Evolutionary conservation across 805 yeast species (phyloP).

Genomic region (Metschnikowia kunwiensis): DNA sequence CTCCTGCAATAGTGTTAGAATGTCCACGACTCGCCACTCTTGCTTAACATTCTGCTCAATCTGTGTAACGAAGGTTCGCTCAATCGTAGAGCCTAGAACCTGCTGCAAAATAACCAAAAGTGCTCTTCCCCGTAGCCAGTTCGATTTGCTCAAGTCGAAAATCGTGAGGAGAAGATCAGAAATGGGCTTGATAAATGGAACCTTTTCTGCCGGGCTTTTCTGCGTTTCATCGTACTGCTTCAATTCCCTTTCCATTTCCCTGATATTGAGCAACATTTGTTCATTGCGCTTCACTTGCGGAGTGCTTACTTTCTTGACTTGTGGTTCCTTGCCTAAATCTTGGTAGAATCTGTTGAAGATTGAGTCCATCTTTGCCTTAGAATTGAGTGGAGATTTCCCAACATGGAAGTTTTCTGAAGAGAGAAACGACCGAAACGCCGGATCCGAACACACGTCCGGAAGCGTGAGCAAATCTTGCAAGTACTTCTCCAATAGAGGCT

Average conservation of each 20-base stretch:
- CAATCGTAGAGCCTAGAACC: slow-evolving; percentile 82
- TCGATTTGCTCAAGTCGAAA: slow-evolving; percentile 61
- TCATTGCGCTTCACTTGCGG: slow-evolving; percentile 10
- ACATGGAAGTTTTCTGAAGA: slow-evolving; percentile 62
- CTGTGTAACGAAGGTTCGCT: slow-evolving; percentile 54
- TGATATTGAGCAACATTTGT: slow-evolving; percentile 28
- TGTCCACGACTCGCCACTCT: slow-evolving; percentile 46
- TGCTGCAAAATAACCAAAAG: slow-evolving; percentile 79
- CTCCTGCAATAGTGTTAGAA: slow-evolving; percentile 22
- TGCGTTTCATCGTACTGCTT: slow-evolving; percentile 47
- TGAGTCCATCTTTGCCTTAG: slow-evolving; percentile 21
- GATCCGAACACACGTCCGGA: slow-evolving; percentile 71
- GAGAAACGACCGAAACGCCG: slow-evolving; percentile 69
- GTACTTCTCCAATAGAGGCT: slow-evolving; percentile 58
- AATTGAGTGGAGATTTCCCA: slow-evolving; percentile 17
- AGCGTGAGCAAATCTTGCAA: slow-evolving; percentile 53
- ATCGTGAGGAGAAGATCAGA: slow-evolving; percentile 70
- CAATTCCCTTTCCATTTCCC: slow-evolving; percentile 55
- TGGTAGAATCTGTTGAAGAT: slow-evolving; percentile 36
- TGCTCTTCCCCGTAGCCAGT: slow-evolving; percentile 86
- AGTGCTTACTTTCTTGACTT: background rate
- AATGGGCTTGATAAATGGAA: slow-evolving; percentile 73
- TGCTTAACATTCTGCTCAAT: slow-evolving; percentile 35
- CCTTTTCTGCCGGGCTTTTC: slow-evolving; percentile 16
- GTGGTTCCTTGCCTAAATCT: slow-evolving; percentile 18